phyloP scores from a whole-genome alignment of 306 rosid species.

The Lathyrus sativus region DNA sequence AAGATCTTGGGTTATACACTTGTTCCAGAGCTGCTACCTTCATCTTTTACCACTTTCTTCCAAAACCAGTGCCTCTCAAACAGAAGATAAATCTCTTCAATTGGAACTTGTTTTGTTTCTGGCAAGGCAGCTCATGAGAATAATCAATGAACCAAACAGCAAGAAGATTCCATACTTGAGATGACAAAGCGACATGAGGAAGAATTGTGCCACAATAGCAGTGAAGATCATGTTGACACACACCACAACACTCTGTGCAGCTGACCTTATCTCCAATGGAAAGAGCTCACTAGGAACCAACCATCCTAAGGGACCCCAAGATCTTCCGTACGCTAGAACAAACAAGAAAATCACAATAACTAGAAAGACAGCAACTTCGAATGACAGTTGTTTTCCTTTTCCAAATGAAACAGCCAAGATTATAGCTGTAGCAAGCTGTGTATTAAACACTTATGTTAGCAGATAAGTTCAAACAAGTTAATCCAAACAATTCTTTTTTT shows the following conservation, averaged over 20 bases:
- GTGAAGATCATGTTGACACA: slow-evolving; percentile 84
- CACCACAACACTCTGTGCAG: slow-evolving; percentile 80
- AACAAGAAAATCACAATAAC: slow-evolving; percentile 64
- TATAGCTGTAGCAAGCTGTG: slow-evolving; percentile 62
- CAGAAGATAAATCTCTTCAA: slow-evolving; percentile 74
- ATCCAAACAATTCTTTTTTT: neutral
- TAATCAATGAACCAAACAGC: slow-evolving; percentile 56
- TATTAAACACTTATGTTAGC: neutral
- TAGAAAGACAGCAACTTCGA: slow-evolving; percentile 56
- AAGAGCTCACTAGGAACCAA: slow-evolving; percentile 85
- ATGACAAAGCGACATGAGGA: slow-evolving; percentile 65
- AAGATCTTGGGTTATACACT: neutral
- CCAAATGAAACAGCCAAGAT: slow-evolving; percentile 63
- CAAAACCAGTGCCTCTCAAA: slow-evolving; percentile 77
- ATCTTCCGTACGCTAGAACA: slow-evolving; percentile 84
- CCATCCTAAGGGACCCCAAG: slow-evolving; percentile 89
- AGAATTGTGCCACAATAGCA: slow-evolving; percentile 73
- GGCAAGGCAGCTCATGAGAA: slow-evolving; percentile 66
- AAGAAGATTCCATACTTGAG: slow-evolving; percentile 77
- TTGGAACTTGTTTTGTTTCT: slow-evolving; percentile 84
- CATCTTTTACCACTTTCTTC: slow-evolving; percentile 45
- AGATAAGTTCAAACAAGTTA: neutral
- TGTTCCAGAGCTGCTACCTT: neutral
- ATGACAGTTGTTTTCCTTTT: slow-evolving; percentile 47
- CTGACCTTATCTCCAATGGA: slow-evolving; percentile 79